Evolutionary conservation across 768 basidiomycete genomes (phyloP).

Genomic region (Coprinopsis cinerea): DNA sequence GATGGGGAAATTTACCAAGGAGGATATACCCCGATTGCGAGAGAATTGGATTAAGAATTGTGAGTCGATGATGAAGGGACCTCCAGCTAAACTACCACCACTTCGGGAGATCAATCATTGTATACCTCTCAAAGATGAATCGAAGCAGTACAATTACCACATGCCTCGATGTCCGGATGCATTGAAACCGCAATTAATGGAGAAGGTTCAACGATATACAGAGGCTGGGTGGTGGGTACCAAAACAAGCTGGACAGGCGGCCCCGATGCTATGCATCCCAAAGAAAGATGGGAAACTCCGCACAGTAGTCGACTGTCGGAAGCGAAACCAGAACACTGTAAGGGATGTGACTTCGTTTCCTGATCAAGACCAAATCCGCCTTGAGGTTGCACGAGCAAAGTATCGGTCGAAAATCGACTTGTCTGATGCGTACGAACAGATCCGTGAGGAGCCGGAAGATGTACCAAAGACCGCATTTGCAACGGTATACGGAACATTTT

Average conservation of each 20-base stretch:
- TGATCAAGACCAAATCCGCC: conserved; percentile 28
- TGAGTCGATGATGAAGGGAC: too few relatives aligned
- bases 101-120: neutral
- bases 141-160: neutral
- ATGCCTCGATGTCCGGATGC: neutral
- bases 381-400: conserved; percentile 26
- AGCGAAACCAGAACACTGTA: conserved; percentile 34
- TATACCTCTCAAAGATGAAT: neutral
- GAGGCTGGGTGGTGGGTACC: neutral
- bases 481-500: conserved; percentile 30
- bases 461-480: conserved; percentile 28
- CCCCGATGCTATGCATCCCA: conserved; percentile 30
- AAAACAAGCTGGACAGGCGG: too few relatives aligned
- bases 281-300: conserved; percentile 20
- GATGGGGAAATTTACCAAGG: too few relatives aligned
- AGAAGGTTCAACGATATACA: neutral
- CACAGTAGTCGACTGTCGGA: conserved; percentile 30
- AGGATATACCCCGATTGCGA: too few relatives aligned
- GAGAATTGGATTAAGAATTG: too few relatives aligned
- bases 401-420: conserved; percentile 35
- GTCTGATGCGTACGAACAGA: conserved; percentile 38
- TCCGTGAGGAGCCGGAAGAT: conserved; percentile 25
- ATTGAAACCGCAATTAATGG: neutral
- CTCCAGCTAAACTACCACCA: too few relatives aligned
- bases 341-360: conserved; percentile 36